Conservation (phyloP, 345 rosid species). For the Orychophragmus violaceus region DNA sequence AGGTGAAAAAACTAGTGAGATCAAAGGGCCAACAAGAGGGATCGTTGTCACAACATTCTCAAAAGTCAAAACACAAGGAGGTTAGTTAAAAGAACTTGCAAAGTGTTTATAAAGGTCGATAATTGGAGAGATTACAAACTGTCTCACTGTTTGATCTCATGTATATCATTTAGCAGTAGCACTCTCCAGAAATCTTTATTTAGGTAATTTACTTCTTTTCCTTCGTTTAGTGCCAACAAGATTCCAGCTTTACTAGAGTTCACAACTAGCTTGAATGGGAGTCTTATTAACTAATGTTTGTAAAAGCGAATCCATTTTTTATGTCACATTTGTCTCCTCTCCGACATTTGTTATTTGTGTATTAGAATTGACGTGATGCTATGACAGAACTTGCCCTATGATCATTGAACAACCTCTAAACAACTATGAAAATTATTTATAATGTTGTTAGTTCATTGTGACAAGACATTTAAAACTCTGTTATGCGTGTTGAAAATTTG, state of each 20-base stretch:
- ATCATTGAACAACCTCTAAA: no score
- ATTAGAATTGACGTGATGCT: neutral
- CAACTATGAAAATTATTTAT: neutral
- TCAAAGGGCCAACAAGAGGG: conserved; percentile 18
- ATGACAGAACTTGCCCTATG: neutral
- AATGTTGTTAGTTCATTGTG: neutral
- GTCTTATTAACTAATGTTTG: neutral
- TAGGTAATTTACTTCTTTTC: neutral
- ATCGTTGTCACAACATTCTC: conserved; percentile 17
- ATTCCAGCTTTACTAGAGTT: neutral
- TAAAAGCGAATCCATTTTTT: no score
- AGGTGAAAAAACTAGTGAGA: conserved; percentile 64
- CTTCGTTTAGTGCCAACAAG: conserved; percentile 9
- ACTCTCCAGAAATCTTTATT: neutral
- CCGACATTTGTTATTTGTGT: no score
- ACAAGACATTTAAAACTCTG: no score
- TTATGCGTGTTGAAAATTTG: no score
- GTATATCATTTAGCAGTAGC: neutral
- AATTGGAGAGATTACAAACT: no score
- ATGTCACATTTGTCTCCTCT: no score
- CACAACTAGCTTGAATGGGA: neutral
- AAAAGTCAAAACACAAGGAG: no score
- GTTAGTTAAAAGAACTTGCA: conserved; percentile 20
- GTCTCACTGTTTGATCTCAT: no score
- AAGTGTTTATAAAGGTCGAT: neutral